Percentiles rank a stretch among this genome's conserved stretches.
These are phyloP conservation scores for Fusarium cyanostomum DNA, from an alignment of 2,329 filamentous ascomycete genomes.

Conservation along the genomic window DNA sequence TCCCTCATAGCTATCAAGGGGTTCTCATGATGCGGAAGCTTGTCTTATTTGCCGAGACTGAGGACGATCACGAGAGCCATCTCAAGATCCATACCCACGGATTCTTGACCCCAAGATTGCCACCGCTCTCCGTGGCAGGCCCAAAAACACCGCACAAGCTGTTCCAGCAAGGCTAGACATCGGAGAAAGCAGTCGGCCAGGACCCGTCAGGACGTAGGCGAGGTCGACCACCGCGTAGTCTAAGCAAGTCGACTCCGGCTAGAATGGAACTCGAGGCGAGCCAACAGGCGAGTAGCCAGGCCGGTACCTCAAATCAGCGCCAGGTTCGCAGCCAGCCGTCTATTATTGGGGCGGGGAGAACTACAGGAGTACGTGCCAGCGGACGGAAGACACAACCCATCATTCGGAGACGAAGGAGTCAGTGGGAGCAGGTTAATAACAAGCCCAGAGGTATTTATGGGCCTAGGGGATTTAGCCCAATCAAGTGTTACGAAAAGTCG, in stretches of 20 bases:
- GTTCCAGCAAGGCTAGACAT: background rate
- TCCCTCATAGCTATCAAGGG: too few relatives aligned
- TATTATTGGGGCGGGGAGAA: background rate
- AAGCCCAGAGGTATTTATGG: too few relatives aligned
- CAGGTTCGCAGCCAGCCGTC: background rate
- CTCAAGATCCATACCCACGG: conserved; percentile 2
- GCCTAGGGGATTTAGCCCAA: too few relatives aligned
- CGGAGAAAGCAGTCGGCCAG: background rate
- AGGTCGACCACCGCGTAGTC: background rate
- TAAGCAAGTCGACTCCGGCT: background rate
- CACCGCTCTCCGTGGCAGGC: conserved; percentile 1
- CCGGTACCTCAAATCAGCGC: background rate
- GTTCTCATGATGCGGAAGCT: too few relatives aligned
- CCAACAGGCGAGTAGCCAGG: background rate
- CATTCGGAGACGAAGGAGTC: conserved; percentile 47
- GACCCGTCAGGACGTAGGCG: background rate
- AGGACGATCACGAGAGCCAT: conserved; percentile 2
- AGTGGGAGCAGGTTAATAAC: background rate
- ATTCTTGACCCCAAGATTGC: conserved; percentile 12
- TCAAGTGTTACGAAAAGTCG: too few relatives aligned
- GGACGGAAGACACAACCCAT: conserved; percentile 14
- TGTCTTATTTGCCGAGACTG: too few relatives aligned
- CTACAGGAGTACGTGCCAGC: background rate
- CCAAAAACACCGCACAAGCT: background rate
- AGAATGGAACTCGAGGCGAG: background rate